These are phyloP conservation scores for Saccharomycopsis sp. DNA, from an alignment of 805 yeast species.

Conservation along the genomic window DNA sequence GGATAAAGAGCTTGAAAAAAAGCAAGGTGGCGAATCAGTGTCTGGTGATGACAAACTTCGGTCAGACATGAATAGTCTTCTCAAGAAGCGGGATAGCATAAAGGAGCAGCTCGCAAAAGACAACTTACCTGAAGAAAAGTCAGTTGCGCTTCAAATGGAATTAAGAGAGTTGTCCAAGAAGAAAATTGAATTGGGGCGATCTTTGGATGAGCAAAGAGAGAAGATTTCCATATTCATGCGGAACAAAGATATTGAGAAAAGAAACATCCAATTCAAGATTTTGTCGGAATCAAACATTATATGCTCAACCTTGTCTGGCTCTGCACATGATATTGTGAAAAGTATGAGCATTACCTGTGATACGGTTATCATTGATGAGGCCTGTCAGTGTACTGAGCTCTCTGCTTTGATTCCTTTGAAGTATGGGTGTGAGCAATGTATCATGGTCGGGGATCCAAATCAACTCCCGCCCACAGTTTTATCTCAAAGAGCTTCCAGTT, in stretches of 20 bases:
- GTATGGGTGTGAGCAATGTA: constrained; percentile 83
- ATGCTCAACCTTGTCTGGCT: constrained; percentile 87
- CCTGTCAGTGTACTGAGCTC: constrained; percentile 92
- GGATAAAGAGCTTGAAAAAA: constrained; percentile 44
- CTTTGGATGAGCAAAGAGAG: constrained; percentile 74
- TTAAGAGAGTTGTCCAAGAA: constrained; percentile 49
- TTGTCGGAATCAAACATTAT: constrained; percentile 72
- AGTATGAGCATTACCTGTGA: constrained; percentile 70
- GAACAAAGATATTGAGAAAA: constrained; percentile 66
- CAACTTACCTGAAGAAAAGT: constrained; percentile 34
- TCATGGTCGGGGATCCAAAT: constrained; percentile 98
- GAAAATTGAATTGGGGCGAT: constrained; percentile 61
- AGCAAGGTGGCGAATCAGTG: constrained; percentile 30
- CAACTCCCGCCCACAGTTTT: constrained; percentile 96
- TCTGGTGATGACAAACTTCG: constrained; percentile 27
- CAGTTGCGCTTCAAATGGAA: constrained; percentile 35
- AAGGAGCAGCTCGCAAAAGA: constrained; percentile 32
- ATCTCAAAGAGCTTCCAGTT: constrained; percentile 75
- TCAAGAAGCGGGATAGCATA: constrained; percentile 49
- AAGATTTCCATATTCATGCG: constrained; percentile 57
- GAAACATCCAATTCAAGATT: constrained; percentile 65
- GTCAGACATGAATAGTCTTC: constrained; percentile 41
- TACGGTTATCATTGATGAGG: constrained; percentile 92
- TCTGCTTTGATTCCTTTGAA: constrained; percentile 86
- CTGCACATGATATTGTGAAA: constrained; percentile 82